phyloP scores from a whole-genome alignment of 2,329 filamentous ascomycete species.

The Penicillium janthinellum region DNA sequence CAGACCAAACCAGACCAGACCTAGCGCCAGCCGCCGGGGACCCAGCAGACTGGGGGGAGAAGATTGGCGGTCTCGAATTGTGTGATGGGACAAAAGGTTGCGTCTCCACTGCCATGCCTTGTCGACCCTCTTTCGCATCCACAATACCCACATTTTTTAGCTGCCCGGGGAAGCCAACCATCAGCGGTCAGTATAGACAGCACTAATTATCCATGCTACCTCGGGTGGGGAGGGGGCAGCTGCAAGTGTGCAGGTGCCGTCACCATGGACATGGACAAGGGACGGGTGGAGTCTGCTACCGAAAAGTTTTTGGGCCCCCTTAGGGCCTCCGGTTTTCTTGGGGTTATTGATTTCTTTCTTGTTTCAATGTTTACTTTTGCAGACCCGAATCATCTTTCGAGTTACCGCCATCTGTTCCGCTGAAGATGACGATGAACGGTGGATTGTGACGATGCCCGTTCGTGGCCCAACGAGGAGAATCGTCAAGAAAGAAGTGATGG shows the following conservation, averaged over 20 bases:
- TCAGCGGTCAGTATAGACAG: conserved; percentile 18
- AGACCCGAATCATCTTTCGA: background rate
- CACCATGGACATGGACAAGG: conserved; percentile 32
- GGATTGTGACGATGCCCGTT: background rate
- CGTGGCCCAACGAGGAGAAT: background rate
- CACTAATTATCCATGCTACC: conserved; percentile 19
- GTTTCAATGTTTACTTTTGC: background rate
- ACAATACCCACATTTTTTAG: conserved; percentile 1
- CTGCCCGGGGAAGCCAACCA: conserved; percentile 20
- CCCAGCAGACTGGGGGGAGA: background rate
- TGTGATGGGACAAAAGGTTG: background rate
- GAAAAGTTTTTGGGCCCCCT: background rate
- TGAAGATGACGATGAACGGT: background rate
- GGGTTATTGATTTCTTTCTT: background rate
- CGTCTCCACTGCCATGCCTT: conserved; percentile 1
- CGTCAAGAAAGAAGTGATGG: too few species aligned
- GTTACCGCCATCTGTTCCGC: background rate
- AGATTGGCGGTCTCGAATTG: conserved; percentile 1
- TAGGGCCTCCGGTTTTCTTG: background rate
- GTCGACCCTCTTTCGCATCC: background rate
- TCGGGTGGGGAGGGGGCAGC: conserved; percentile 4
- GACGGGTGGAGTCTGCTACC: conserved; percentile 22
- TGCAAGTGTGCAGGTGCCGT: conserved; percentile 29
- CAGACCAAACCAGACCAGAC: background rate
- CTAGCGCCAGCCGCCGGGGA: background rate